Conservation (phyloP, 2,329 filamentous ascomycete species). For the Colletotrichum caudatum region DNA sequence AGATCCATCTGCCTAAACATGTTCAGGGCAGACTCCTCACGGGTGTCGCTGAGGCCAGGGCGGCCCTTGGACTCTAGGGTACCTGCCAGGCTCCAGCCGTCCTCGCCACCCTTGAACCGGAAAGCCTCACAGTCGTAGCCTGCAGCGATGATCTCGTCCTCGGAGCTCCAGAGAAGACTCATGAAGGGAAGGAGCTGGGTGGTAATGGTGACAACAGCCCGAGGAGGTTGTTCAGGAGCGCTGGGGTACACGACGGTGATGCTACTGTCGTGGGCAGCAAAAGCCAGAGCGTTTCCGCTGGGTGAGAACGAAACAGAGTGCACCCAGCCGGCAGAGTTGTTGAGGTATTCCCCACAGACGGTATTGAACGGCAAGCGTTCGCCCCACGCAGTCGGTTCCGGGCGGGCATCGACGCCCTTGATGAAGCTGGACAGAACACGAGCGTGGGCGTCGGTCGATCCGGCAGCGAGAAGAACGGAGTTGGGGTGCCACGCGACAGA, state of each 20-base stretch:
- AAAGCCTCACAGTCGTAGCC: slow-evolving; percentile 93
- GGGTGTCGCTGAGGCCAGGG: slow-evolving; percentile 69
- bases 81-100: slow-evolving; percentile 86
- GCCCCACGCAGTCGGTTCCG: slow-evolving; percentile 90
- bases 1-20: slow-evolving; percentile 99
- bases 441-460: slow-evolving; percentile 97
- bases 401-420: slow-evolving; percentile 90
- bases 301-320: slow-evolving; percentile 95
- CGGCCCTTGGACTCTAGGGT: slow-evolving; percentile 81
- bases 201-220: slow-evolving; percentile 88
- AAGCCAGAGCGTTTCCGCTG: slow-evolving; percentile 91
- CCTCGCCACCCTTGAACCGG: slow-evolving; percentile 82
- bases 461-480: slow-evolving; percentile 92
- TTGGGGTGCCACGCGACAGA: slow-evolving; percentile 97
- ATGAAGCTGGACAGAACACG: slow-evolving; percentile 95
- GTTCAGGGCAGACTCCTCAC: slow-evolving; percentile 94
- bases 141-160: slow-evolving; percentile 93
- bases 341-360: slow-evolving; percentile 95
- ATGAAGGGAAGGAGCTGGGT: slow-evolving; percentile 94
- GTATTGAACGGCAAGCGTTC: slow-evolving; percentile 98
- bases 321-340: slow-evolving; percentile 97
- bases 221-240: slow-evolving; percentile 89
- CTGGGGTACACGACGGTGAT: slow-evolving; percentile 96
- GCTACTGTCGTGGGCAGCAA: slow-evolving; percentile 94
- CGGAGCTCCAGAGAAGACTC: slow-evolving; percentile 90